Evolutionary conservation across 2,329 filamentous ascomycete genomes (phyloP), one percentile per base, ranked within the genome.

Genomic region (Aspergillus pseudotamarii): DNA sequence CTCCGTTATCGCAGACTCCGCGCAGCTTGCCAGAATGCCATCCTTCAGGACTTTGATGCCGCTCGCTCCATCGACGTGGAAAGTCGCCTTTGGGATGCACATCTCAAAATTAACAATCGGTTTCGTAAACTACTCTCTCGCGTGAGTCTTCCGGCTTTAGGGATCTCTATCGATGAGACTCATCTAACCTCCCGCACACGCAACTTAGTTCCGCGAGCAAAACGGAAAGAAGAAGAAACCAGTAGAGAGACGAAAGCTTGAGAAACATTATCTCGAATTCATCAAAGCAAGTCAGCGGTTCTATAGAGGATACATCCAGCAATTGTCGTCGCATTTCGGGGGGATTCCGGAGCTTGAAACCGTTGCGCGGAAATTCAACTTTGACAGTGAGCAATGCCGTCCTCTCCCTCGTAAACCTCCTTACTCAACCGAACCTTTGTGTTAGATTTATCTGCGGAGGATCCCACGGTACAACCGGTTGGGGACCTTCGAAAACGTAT

Each of bases 251-350:
- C 88, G 94, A 66, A 95, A 93, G 78, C 82, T 94, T 57, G 90
- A 92, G 75, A 94, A 91, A 78, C 85, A 89, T 67, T 98, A 96
- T 77, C 83, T 90, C 62, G 87, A 88, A 69, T 98, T 96, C 76
- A 88, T 98, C 70, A 96, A 94, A 78, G 90, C 89, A 54, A 91
- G 93, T 68, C 92, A 95, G 78, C 88, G 88, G 71, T 97, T 96
- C 77, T 98, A 98, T 82, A 88, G 91, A 72, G 89, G 88, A 68
- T 95, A 92, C 72, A 90, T 97, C 60, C 89, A 94, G 76, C 88
- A 89, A 61, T 83, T 97, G 28, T 89, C 90, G 59, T 82, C 82
- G 21, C 82, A 84, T 63, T 88, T 84, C 67, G 81, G 83, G 41
- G 84, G 83, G 45, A 82, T 89, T 46, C 77, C 82, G 6, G 86